Conservation (phyloP, 2,329 filamentous ascomycete species). For the Helotiales sp. region DNA sequence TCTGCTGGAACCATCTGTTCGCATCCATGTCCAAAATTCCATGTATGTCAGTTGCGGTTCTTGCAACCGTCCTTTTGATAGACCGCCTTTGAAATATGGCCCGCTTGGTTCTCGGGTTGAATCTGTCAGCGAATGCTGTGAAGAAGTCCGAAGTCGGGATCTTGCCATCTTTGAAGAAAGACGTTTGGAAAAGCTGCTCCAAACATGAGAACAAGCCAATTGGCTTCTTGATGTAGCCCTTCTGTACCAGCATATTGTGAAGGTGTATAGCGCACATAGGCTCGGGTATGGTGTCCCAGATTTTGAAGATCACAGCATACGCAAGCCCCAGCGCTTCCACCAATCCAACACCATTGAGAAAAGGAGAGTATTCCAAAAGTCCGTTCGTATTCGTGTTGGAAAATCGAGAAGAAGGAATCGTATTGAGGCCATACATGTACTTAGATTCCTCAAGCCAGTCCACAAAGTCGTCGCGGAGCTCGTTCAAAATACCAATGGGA, state of each 20-base stretch:
- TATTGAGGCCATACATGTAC: conserved; percentile 37
- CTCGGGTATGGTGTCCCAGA: conserved; percentile 45
- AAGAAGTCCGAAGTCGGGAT: conserved; percentile 34
- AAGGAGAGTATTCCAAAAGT: conserved; percentile 50
- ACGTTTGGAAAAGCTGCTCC: conserved; percentile 25
- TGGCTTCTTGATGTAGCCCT: conserved; percentile 38
- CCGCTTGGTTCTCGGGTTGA: not conserved
- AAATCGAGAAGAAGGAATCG: conserved; percentile 44
- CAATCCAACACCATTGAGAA: conserved; percentile 47
- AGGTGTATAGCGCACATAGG: conserved; percentile 44
- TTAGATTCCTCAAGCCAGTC: conserved; percentile 41
- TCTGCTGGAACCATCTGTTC: conserved; percentile 37
- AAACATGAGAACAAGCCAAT: conserved; percentile 37
- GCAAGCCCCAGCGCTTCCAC: conserved; percentile 44
- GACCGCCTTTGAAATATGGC: conserved; percentile 3
- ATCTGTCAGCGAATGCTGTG: conserved; percentile 21
- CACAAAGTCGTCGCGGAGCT: conserved; percentile 35
- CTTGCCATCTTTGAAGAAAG: conserved; percentile 36
- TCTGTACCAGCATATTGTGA: conserved; percentile 48
- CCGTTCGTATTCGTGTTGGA: conserved; percentile 42
- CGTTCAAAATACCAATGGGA: conserved; percentile 24
- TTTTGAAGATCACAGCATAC: conserved; percentile 36
- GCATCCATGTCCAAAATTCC: conserved; percentile 16
- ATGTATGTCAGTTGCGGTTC: conserved; percentile 18
- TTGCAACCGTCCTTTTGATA: not conserved